phyloP scores from a whole-genome alignment of 352 stramenopile species.

The Phytophthora vignae region DNA sequence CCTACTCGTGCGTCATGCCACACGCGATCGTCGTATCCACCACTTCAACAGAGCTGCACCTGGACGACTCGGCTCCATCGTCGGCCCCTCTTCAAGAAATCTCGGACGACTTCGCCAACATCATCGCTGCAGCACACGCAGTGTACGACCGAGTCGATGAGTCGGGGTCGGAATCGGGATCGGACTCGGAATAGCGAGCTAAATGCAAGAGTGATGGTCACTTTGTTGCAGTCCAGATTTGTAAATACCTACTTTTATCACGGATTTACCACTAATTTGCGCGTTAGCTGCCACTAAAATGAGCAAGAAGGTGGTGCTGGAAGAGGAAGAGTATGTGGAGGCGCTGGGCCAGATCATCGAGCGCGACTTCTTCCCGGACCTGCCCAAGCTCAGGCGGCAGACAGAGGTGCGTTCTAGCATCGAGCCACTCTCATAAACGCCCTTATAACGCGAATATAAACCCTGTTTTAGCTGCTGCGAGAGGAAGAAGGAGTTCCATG shows the following conservation, averaged over 20 bases:
- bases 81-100: slow-evolving; percentile 28
- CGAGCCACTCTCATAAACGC: not conserved
- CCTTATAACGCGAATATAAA: not conserved
- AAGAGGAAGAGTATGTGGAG: slow-evolving; percentile 86
- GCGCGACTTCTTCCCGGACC: slow-evolving; percentile 89
- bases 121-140: slow-evolving; percentile 46
- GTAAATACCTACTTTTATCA: slow-evolving; percentile 19
- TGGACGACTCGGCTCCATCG: slow-evolving; percentile 35
- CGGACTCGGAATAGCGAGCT: not conserved
- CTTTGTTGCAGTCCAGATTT: slow-evolving; percentile 13
- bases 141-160: slow-evolving; percentile 50
- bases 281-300: slow-evolving; percentile 12
- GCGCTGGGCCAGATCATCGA: slow-evolving; percentile 83
- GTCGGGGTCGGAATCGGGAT: slow-evolving; percentile 6
- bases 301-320: slow-evolving; percentile 64
- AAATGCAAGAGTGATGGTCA: slow-evolving; percentile 14
- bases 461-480: slow-evolving; percentile 35
- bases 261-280: not conserved
- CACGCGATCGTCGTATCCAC: slow-evolving; percentile 62
- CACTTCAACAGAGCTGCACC: slow-evolving; percentile 24
- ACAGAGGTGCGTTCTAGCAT: slow-evolving; percentile 44
- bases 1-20: slow-evolving; percentile 61
- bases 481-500: slow-evolving; percentile 26
- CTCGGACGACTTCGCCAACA: slow-evolving; percentile 45
- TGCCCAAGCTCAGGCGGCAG: slow-evolving; percentile 63